These are phyloP conservation scores for Odontarrhena argentea DNA, from an alignment of 345 rosid genomes.

Conservation along the genomic window DNA sequence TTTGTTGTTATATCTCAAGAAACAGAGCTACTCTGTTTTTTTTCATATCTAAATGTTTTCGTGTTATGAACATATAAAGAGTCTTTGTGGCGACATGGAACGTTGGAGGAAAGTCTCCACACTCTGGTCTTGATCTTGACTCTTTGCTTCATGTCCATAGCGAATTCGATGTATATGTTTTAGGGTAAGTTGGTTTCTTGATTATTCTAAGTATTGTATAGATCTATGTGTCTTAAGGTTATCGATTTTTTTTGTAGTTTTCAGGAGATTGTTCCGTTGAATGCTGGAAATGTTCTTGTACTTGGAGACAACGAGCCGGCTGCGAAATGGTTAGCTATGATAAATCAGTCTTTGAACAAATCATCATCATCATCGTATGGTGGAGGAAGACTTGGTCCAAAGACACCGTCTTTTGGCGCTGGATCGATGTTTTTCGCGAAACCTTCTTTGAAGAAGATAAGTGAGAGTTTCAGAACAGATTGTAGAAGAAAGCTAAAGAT, in stretches of 20 bases:
- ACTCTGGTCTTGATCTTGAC: slow-evolving; percentile 61
- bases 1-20: slow-evolving; percentile 3
- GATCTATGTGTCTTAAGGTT: neutral
- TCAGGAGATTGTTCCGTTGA: slow-evolving; percentile 97
- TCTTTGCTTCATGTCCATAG: slow-evolving; percentile 61
- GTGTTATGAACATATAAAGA: slow-evolving; percentile 43
- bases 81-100: slow-evolving; percentile 98
- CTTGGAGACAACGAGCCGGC: slow-evolving; percentile 95
- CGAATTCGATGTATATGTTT: slow-evolving; percentile 74
- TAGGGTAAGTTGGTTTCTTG: slow-evolving; percentile 56
- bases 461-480: slow-evolving; percentile 81
- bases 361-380: slow-evolving; percentile 30
- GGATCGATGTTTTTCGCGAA: slow-evolving; percentile 67
- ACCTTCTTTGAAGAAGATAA: slow-evolving; percentile 75
- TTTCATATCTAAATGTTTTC: slow-evolving; percentile 17
- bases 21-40: slow-evolving; percentile 25
- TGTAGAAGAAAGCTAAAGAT: slow-evolving; percentile 70
- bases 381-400: slow-evolving; percentile 32
- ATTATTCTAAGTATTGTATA: neutral
- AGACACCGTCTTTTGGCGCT: slow-evolving; percentile 43
- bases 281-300: slow-evolving; percentile 95
- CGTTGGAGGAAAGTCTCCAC: slow-evolving; percentile 90
- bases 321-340: slow-evolving; percentile 77
- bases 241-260: slow-evolving; percentile 48
- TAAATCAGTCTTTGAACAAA: slow-evolving; percentile 78